These are phyloP conservation scores for Wickerhamiella nectarea DNA, from an alignment of 805 yeast species.

Conservation along the genomic window DNA sequence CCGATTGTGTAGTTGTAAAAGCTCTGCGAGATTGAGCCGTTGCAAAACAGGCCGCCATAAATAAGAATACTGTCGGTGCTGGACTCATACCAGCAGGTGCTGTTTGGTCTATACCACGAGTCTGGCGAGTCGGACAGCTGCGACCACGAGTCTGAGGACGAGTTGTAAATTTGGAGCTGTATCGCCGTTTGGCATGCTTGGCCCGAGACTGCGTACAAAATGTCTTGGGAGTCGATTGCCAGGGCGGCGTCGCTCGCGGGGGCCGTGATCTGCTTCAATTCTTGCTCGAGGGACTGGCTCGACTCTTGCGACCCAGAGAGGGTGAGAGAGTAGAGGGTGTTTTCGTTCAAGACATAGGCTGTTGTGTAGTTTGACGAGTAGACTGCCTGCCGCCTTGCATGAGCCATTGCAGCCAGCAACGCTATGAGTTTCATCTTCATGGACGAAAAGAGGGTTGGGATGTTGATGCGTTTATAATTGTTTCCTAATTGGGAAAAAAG, in stretches of 20 bases:
- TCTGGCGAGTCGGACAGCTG: slow-evolving; percentile 15
- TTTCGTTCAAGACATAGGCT: background rate
- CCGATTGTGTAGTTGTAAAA: slow-evolving; percentile 19
- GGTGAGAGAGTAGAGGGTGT: slow-evolving; percentile 6
- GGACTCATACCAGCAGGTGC: slow-evolving; percentile 22
- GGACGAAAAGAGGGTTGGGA: background rate
- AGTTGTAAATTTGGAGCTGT: slow-evolving; percentile 17
- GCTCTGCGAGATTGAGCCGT: slow-evolving; percentile 13
- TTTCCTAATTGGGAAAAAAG: background rate
- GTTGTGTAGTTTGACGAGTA: slow-evolving; percentile 8
- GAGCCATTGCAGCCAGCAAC: background rate
- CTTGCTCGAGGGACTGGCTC: background rate
- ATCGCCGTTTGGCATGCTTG: slow-evolving; percentile 20
- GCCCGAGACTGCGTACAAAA: slow-evolving; percentile 11
- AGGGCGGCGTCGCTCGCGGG: slow-evolving; percentile 22
- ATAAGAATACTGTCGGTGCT: slow-evolving; percentile 18
- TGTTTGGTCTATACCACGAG: slow-evolving; percentile 17
- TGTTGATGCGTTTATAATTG: background rate
- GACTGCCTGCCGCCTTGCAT: slow-evolving; percentile 7
- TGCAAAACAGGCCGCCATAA: slow-evolving; percentile 23
- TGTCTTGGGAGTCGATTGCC: slow-evolving; percentile 15
- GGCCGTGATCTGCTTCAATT: slow-evolving; percentile 16
- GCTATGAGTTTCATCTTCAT: background rate
- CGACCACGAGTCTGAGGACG: slow-evolving; percentile 16
- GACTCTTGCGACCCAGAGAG: slow-evolving; percentile 1